Conservation (phyloP, 164 flowering plant species). For the Berberis thunbergii region DNA sequence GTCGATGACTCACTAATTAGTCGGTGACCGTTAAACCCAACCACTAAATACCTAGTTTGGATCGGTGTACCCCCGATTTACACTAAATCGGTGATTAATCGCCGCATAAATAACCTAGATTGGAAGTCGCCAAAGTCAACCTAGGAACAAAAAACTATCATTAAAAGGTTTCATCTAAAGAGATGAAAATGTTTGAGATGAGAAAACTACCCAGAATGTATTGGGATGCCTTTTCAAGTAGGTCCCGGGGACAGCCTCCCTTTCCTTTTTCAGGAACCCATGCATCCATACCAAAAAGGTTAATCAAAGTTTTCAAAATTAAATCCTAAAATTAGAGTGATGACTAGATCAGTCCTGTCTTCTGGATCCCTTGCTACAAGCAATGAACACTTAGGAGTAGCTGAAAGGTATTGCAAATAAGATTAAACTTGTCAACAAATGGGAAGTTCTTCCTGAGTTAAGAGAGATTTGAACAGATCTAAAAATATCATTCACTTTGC, state of each 20-base stretch:
- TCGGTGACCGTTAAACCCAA: too few species aligned
- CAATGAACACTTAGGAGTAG: conserved; percentile 75
- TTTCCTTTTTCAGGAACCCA: conserved; percentile 58
- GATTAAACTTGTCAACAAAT: background rate
- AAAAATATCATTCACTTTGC: too few species aligned
- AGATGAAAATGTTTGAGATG: background rate
- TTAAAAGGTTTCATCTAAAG: background rate
- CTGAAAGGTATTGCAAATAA: conserved; percentile 50
- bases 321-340: conserved; percentile 25
- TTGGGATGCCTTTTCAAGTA: conserved; percentile 79
- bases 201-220: conserved; percentile 69
- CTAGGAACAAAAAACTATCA: conserved; percentile 26
- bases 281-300: conserved; percentile 1
- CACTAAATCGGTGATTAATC: too few species aligned
- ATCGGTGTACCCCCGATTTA: too few species aligned
- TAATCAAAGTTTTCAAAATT: background rate
- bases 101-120: too few species aligned
- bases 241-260: conserved; percentile 43
- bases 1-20: too few species aligned
- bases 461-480: too few species aligned
- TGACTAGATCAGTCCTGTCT: conserved; percentile 62
- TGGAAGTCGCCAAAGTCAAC: conserved; percentile 88
- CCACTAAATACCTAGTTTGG: too few species aligned
- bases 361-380: conserved; percentile 87
- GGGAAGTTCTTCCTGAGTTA: too few species aligned